Evolutionary conservation across 2,329 filamentous ascomycete species (phyloP), one percentile per base, ranked within the genome.

Genomic region (Chaetomium globosum): DNA sequence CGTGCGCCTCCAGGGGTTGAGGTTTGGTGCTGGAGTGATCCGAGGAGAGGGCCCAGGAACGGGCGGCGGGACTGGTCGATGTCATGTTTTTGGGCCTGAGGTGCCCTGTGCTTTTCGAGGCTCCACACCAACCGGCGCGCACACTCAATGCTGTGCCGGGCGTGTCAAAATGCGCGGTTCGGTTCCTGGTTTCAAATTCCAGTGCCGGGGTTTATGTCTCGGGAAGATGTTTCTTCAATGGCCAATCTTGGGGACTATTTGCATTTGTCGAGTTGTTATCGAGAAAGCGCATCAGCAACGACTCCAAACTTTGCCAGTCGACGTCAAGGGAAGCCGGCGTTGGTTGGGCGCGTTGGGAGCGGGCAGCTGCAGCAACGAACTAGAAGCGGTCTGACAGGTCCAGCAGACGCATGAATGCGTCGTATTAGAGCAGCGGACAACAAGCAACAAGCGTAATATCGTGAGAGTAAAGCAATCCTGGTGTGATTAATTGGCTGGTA

Each of bases 1-100:
- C 52, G 48, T 65, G 63, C 10, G 59, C 13, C 31, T 54, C 46
- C 39, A 57, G 58, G 39, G 30, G 52, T 39, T 54, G 63, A n/a
- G 56, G 56, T 33, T 64, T 64, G 58, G 63, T 61, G 55, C 58
- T 61, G 53, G 57, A 64, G 62, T 61, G 51, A 57, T 56, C 30
- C 30, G 39, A 48, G 26, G 26, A n/a, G 10, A 43, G 4, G 23
- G 65, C 59, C 60, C 61, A 36, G 23, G 64, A 59, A 59, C 56
- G 63, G 62, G 59, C 64, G 52, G 61, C 67, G 58, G 71, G 69
- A 67, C 62, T 68, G 64, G 70, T 28, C 68, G 71, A 69, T 65
- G 68, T 60, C 71, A 73, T 73, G 48, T 59, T 69, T 62, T 65
- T 55, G 49, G 56, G 43, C 21, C 33, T 28, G 53, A 57, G 56